Evolutionary conservation across 176 grass and related monocot species (phyloP).

Genomic region (Ampelocalamus luodianensis): DNA sequence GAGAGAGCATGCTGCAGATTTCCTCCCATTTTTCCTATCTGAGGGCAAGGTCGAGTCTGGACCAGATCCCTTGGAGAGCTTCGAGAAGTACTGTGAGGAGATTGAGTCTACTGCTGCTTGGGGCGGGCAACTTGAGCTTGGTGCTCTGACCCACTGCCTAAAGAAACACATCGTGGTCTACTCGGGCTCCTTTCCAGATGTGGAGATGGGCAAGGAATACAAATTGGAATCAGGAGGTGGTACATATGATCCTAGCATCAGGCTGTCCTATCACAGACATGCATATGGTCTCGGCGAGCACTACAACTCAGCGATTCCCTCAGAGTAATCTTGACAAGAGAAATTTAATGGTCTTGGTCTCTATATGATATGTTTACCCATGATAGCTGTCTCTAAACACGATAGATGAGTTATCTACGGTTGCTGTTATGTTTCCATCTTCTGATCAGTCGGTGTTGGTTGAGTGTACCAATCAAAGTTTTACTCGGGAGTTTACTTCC

Average conservation of each 20-base stretch:
- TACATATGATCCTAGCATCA: constrained; percentile 48
- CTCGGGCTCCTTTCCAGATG: constrained; percentile 90
- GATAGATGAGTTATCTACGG: not conserved
- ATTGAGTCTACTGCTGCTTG: constrained; percentile 76
- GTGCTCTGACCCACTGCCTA: constrained; percentile 82
- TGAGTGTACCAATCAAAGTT: constrained; percentile 46
- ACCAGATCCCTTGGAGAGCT: constrained; percentile 59
- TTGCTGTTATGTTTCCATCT: not conserved
- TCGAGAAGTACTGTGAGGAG: constrained; percentile 77
- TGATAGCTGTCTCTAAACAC: constrained; percentile 26
- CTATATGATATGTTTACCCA: constrained; percentile 34
- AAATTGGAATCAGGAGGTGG: constrained; percentile 48
- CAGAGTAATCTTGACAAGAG: constrained; percentile 22
- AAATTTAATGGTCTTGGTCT: constrained; percentile 8
- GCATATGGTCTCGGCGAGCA: constrained; percentile 97
- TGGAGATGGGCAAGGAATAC: constrained; percentile 97
- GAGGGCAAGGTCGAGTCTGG: constrained; percentile 73
- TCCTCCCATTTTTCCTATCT: constrained; percentile 86
- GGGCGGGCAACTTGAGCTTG: constrained; percentile 93
- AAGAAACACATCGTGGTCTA: constrained; percentile 89
- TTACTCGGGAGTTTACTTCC: constrained; percentile 39
- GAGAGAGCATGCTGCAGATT: constrained; percentile 64
- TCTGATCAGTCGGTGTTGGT: not conserved
- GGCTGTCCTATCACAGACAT: constrained; percentile 87
- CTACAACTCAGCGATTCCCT: constrained; percentile 83